Evolutionary conservation across 2,329 filamentous ascomycete species (phyloP).

Genomic region (Cercospora citrullina): DNA sequence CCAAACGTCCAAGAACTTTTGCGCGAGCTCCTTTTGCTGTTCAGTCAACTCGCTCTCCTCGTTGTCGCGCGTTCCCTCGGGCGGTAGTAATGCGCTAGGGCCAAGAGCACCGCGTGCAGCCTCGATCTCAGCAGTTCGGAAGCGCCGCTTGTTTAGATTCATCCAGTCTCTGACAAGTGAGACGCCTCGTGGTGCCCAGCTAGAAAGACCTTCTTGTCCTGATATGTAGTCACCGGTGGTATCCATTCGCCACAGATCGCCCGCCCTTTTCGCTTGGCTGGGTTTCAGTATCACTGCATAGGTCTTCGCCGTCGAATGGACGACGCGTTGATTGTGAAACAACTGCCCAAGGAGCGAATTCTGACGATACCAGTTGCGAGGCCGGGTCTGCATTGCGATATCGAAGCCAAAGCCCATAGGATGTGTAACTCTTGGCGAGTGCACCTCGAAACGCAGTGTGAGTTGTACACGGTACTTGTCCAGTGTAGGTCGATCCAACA

Average conservation of each 20-base stretch:
- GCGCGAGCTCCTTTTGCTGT: slow-evolving; percentile 45
- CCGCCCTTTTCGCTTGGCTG: slow-evolving; percentile 83
- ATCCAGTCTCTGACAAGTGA: slow-evolving; percentile 90
- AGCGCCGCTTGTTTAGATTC: slow-evolving; percentile 68
- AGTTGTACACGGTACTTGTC: slow-evolving; percentile 91
- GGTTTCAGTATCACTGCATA: slow-evolving; percentile 86
- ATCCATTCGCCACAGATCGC: slow-evolving; percentile 94
- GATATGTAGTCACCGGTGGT: slow-evolving; percentile 95
- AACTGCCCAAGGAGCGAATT: slow-evolving; percentile 83
- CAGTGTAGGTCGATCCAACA: slow-evolving; percentile 90
- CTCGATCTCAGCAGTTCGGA: slow-evolving; percentile 77
- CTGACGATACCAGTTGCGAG: slow-evolving; percentile 79
- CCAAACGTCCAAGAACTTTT: slow-evolving; percentile 66
- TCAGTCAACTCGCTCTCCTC: slow-evolving; percentile 29
- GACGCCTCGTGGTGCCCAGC: slow-evolving; percentile 86
- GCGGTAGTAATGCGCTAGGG: slow-evolving; percentile 48
- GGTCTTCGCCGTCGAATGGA: slow-evolving; percentile 81
- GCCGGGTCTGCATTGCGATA: slow-evolving; percentile 77
- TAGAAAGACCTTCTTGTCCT: slow-evolving; percentile 81
- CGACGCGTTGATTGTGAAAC: slow-evolving; percentile 80
- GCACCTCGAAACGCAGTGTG: slow-evolving; percentile 81
- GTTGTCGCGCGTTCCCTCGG: slow-evolving; percentile 33
- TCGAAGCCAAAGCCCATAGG: slow-evolving; percentile 85
- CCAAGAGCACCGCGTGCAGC: slow-evolving; percentile 65
- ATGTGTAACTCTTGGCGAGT: slow-evolving; percentile 78